phyloP scores from a whole-genome alignment of 257 asterid species.

The Solanum neorickii region DNA sequence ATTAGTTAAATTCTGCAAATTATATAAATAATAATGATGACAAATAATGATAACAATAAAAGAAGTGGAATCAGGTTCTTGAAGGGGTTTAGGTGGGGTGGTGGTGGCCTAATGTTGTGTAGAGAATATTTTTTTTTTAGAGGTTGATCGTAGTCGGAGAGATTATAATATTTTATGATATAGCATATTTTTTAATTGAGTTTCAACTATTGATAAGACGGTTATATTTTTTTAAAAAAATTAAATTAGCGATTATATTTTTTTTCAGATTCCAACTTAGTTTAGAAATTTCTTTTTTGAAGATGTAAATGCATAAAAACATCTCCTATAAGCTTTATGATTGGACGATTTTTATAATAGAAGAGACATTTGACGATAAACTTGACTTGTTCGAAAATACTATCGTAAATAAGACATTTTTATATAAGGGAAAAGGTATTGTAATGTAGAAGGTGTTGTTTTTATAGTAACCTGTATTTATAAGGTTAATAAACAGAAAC shows the following conservation, averaged over 20 bases:
- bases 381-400: neutral
- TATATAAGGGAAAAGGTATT: neutral
- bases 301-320: neutral
- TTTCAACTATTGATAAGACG: neutral
- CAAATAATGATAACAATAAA: neutral
- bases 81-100: neutral
- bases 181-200: neutral
- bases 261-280: fast-evolving
- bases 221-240: neutral
- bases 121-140: neutral
- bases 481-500: no score
- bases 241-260: no score
- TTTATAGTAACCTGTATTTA: no score
- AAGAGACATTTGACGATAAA: neutral
- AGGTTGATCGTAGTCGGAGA: neutral
- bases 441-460: neutral
- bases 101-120: neutral
- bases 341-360: neutral
- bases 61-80: neutral
- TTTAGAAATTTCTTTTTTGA: neutral
- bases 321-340: neutral
- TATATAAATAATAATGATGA: neutral
- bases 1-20: neutral
- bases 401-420: neutral
- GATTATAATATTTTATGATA: neutral